Evolutionary conservation across 78 protist genomes (phyloP), one percentile per base, ranked within the genome.

Genomic region (Chrysochromulina parva): DNA sequence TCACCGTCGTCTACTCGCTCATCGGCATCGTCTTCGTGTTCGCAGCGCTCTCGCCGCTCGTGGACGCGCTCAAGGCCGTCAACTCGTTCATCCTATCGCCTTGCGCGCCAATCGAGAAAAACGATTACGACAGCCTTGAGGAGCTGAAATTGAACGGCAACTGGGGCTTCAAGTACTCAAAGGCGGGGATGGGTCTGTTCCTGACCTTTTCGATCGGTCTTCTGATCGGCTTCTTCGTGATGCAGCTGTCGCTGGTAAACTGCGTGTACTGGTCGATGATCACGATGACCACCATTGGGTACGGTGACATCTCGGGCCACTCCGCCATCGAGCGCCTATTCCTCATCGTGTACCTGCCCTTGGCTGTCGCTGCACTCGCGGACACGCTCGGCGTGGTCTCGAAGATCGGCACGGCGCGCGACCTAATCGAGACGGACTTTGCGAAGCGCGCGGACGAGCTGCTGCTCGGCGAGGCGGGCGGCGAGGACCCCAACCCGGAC

Each of bases 231-330:
- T 0, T 19, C 38, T 2, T 26, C 47, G 5, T 66, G 26, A 3
- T 26, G 38, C 47, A 14, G 26, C 16, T 24, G 47, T 1, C 17
- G 17, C 24, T 1, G 38, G 5, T 22, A 26, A 5, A 66, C 38
- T 9, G 47, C 0, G 10, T 66, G 17, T 81, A 58, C 28, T 54
- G 86, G 62, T 5, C 73, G n/a, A 50, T 90, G 28, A 48, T 90
- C 52, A 71, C 86, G 47, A 85, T 80, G 48, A 80, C 92, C 7
- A 90, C 86, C n/a, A 74, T 90, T n/a, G 90, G 90, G 59, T 87
- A 87, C 59, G 90, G 90, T n/a, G 90, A 87, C 73, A 57, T 87
- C 47, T 13, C 1, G 17, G 76, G 76, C 55, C 17, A 9, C 38
- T 24, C 73, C 13, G 1, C 7, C 38, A 0, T 0, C 38, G 10